Base-by-base conservation (phyloP, 495 filamentous ascomycete species). In the Penicillium angulare region DNA sequence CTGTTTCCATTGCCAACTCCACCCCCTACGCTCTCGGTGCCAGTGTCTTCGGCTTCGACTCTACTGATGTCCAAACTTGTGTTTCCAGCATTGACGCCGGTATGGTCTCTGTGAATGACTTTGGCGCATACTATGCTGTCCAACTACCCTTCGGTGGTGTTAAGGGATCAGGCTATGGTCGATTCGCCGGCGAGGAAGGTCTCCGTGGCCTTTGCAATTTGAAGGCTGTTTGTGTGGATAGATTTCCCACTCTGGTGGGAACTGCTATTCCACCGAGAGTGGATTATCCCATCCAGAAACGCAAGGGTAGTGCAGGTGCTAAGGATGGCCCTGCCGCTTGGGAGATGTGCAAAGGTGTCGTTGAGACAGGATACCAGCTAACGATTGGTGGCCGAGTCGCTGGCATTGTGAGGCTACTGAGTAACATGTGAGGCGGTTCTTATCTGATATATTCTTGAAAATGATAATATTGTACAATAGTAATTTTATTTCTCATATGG, bases 91-190 rank as follows among this genome's bases (percentile, higher is more conserved):
- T 97, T 45, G 80, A 85, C 46, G 84, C 86, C 2, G 93, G 93
- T 21, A 96, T 96, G 87, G 87, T 97, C 4, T 79, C 86, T 39
- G 82, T 98, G 45, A 97, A 98, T 59, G 93, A 97, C 70, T 98
- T 98, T 55, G 93, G 83, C 17, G 86, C 82, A 13, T 96, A 83
- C 60, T 98, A 98, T 67, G 87, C 92, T 20, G 89, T 95, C 13
- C 89, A 93, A 69, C 68, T 98, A 13, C 93, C 93, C 0, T 98
- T 98, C 65, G 93, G 93, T 18, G 93, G 93, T 20, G 81, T 88
- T 16, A 79, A 80, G 48, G 92, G 90, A 0, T 91, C 86, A 33
- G 93, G 93, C 3, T 97, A 97, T 66, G 93, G 95, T 5, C 74
- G 93, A 13, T 97, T 98, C 74, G 93, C 88, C 0, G 93, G 89